These are phyloP conservation scores for Cornus controversa DNA, from an alignment of 148 eudicot genomes.

Conservation along the genomic window DNA sequence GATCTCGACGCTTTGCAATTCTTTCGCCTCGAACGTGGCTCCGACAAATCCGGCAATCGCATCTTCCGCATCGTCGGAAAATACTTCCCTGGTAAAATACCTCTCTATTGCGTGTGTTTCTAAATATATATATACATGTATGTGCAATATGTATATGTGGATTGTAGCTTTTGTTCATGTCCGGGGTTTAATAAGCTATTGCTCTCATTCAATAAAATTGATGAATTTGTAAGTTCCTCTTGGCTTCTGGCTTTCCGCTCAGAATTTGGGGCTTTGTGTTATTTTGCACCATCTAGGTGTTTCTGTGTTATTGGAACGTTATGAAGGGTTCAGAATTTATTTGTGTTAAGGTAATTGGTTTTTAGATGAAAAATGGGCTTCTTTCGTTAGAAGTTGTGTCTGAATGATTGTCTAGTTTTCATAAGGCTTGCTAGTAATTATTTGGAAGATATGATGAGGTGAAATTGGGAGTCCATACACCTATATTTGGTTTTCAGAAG, in stretches of 20 bases:
- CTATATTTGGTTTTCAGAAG: background rate
- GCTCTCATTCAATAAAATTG: background rate
- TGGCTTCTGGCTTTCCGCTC: background rate
- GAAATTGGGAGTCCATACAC: background rate
- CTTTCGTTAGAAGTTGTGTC: background rate
- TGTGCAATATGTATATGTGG: background rate
- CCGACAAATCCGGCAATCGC: constrained; percentile 69
- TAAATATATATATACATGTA: background rate
- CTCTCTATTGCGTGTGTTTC: background rate
- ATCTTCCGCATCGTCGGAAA: constrained; percentile 84
- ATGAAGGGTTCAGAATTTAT: background rate
- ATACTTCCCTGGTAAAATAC: constrained; percentile 65
- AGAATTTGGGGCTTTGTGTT: background rate
- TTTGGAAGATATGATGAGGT: background rate
- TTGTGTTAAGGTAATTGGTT: background rate
- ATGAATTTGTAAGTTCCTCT: background rate
- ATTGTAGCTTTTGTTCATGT: background rate
- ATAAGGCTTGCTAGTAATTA: background rate
- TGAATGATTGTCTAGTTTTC: background rate
- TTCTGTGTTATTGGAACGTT: background rate
- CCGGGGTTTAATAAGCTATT: background rate
- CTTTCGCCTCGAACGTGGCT: constrained; percentile 57
- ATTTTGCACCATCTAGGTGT: background rate
- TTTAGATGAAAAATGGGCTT: background rate
- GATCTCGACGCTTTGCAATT: constrained; percentile 75